Conservation (phyloP, 441 rosid species). For the Melastoma candidum region DNA sequence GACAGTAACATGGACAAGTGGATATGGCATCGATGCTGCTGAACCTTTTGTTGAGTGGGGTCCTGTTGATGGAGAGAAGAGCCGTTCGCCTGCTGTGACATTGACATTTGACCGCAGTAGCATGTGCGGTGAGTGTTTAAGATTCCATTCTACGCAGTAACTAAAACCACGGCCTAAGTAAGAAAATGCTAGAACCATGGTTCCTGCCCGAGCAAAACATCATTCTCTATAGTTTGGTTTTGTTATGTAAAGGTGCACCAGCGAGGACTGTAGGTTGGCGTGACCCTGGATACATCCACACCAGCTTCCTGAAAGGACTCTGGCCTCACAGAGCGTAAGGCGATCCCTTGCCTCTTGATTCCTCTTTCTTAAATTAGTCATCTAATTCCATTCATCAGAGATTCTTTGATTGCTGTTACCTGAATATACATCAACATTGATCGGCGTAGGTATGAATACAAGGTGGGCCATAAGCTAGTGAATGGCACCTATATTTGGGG, state of each 20-base stretch:
- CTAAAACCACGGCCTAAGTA: not conserved
- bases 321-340: conserved; percentile 67
- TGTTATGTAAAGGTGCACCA: conserved; percentile 39
- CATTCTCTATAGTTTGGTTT: too few species aligned
- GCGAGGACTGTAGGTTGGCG: conserved; percentile 95
- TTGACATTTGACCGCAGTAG: conserved; percentile 48
- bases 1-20: conserved; percentile 92
- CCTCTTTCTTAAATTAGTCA: not conserved
- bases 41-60: conserved; percentile 82
- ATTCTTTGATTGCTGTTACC: conserved; percentile 1
- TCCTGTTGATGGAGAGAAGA: conserved; percentile 30
- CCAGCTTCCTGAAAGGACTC: conserved; percentile 60
- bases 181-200: not conserved
- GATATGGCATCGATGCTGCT: conserved; percentile 56
- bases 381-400: not conserved
- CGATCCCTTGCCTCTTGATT: conserved; percentile 5
- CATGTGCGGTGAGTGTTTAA: conserved; percentile 54
- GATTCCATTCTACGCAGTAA: not conserved
- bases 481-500: conserved; percentile 59
- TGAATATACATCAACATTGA: not conserved
- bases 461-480: conserved; percentile 55
- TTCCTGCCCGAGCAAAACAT: not conserved
- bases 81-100: conserved; percentile 66
- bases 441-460: conserved; percentile 51
- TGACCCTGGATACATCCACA: conserved; percentile 85